These are phyloP conservation scores for Ananas comosus DNA, from an alignment of 176 grass and related monocot genomes.

Conservation along the genomic window DNA sequence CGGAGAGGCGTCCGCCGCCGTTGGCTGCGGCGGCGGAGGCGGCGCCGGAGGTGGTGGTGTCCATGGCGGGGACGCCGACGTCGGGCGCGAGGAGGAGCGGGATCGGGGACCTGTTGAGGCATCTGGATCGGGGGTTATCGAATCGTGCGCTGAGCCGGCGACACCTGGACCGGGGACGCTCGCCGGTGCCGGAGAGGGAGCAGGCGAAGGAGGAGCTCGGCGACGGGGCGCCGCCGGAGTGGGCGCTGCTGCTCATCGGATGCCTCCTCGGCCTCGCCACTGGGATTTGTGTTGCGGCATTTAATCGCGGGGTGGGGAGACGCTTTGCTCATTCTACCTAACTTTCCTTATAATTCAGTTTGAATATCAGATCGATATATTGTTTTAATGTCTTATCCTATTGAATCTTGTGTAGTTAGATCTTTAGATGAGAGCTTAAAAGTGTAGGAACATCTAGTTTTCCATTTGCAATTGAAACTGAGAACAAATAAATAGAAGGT, in stretches of 20 bases:
- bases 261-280: constrained; percentile 92
- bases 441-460: too few species aligned
- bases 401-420: too few species aligned
- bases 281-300: constrained; percentile 87
- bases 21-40: constrained; percentile 18
- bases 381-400: too few species aligned
- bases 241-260: constrained; percentile 91
- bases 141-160: constrained; percentile 41
- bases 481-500: too few species aligned
- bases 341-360: not conserved
- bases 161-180: constrained; percentile 8
- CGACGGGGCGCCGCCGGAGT: constrained; percentile 80
- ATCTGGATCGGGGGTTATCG: constrained; percentile 58
- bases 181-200: constrained; percentile 24
- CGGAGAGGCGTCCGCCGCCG: constrained; percentile 22
- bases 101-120: constrained; percentile 61
- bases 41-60: not conserved
- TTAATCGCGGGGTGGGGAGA: constrained; percentile 73
- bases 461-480: too few species aligned
- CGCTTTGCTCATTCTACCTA: not conserved
- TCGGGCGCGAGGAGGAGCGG: constrained; percentile 37
- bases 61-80: constrained; percentile 11
- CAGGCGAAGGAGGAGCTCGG: constrained; percentile 45
- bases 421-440: too few species aligned
- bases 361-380: too few species aligned